Percentiles rank a stretch among this genome's conserved stretches.
Conservation (phyloP, 257 asterid species). For the Solanum boliviense region DNA sequence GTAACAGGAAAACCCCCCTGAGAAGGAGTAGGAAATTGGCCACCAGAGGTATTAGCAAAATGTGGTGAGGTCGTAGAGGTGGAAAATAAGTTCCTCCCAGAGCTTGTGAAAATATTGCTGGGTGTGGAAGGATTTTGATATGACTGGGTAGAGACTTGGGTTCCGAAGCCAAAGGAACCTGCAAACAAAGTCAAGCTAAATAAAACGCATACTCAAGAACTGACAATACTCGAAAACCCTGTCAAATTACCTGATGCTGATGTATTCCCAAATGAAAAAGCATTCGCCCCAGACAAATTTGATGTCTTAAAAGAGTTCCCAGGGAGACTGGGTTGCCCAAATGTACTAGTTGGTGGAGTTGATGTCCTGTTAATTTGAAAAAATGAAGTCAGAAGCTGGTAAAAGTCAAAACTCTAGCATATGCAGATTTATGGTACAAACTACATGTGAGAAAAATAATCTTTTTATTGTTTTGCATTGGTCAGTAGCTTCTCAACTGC, state of each 20-base stretch:
- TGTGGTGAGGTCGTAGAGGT: conserved; percentile 26
- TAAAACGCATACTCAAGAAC: not conserved
- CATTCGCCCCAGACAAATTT: conserved; percentile 22
- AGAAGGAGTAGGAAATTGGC: not conserved
- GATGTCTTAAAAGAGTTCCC: conserved; percentile 45
- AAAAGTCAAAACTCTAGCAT: not conserved
- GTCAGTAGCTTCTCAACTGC: not conserved
- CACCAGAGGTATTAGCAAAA: conserved; percentile 16
- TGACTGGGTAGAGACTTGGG: conserved; percentile 26
- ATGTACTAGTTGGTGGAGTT: conserved; percentile 43
- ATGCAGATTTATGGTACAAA: not conserved
- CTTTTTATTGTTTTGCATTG: not conserved
- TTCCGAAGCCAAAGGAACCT: conserved; percentile 40
- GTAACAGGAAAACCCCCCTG: conserved; percentile 6
- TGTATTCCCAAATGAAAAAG: conserved; percentile 25
- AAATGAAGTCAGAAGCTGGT: not conserved
- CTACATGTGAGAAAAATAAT: conserved; percentile 1
- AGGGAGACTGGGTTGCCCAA: conserved; percentile 43
- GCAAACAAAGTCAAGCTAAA: conserved; percentile 3
- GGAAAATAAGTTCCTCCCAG: conserved; percentile 34
- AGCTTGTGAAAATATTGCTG: conserved; percentile 18
- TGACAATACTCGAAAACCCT: not conserved
- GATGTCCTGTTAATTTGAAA: conserved; percentile 34
- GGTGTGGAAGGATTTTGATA: conserved; percentile 32
- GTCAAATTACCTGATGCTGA: conserved; percentile 11